A percentile compares a stretch with the other conserved stretches of the same genome.
Conservation (phyloP, 2,329 filamentous ascomycete genomes). For the Claviceps africana region DNA sequence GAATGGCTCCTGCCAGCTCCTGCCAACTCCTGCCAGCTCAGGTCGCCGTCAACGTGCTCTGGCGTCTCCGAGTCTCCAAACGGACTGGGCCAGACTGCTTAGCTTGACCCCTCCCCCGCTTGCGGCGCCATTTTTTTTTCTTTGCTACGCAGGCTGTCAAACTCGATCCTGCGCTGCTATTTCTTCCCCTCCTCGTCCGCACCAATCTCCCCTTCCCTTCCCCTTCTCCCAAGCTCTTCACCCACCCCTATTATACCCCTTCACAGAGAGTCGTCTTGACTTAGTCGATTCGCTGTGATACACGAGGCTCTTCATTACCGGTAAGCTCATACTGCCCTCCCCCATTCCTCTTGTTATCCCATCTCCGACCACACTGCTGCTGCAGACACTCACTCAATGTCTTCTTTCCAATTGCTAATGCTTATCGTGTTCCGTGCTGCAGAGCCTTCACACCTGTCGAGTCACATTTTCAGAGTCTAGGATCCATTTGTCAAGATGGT, state of each 20-base stretch:
- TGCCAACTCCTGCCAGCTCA: not conserved
- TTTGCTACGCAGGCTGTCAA: not conserved
- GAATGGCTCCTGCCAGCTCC: not conserved
- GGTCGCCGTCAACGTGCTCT: not conserved
- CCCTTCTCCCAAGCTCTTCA: conserved; percentile 1
- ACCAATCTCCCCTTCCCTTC: conserved; percentile 9
- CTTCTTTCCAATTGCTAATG: conserved; percentile 1
- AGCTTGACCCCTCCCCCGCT: conserved; percentile 16
- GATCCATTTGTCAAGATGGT: conserved; percentile 38
- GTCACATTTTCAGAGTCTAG: conserved; percentile 6
- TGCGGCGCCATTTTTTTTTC: conserved; percentile 18
- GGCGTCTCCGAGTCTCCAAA: not conserved
- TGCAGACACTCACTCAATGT: not conserved
- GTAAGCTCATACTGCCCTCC: not conserved
- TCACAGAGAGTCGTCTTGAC: conserved; percentile 3
- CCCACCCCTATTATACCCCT: not conserved
- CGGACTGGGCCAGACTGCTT: not conserved
- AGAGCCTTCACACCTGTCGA: conserved; percentile 2
- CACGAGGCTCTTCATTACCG: conserved; percentile 5
- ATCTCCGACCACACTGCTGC: not conserved
- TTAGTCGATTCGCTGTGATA: conserved; percentile 6
- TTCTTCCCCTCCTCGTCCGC: conserved; percentile 10
- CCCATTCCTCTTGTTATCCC: not conserved
- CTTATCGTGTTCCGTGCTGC: not conserved
- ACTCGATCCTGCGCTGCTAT: conserved; percentile 7